phyloP scores from a whole-genome alignment of 345 rosid species.

The Syzygium oleosum region DNA sequence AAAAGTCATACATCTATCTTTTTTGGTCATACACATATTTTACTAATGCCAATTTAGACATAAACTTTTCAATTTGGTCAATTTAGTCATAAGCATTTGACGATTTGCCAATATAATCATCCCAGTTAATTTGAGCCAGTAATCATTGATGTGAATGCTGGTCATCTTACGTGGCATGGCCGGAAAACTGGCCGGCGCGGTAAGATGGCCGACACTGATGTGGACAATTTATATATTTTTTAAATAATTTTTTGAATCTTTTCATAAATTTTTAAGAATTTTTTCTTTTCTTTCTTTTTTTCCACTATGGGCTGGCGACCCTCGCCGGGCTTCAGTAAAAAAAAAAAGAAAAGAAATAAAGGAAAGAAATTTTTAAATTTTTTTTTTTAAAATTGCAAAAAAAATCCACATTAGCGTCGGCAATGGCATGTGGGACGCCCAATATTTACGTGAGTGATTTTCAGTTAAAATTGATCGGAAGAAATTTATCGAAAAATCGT shows the following conservation, averaged over 20 bases:
- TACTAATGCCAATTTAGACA: not conserved
- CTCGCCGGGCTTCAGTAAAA: not conserved
- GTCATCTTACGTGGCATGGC: not conserved
- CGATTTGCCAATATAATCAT: too few species aligned
- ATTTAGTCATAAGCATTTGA: not conserved
- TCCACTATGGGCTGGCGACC: not conserved
- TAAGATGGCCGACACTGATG: not conserved
- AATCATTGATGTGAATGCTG: not conserved
- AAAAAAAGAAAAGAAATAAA: too few species aligned
- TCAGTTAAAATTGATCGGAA: not conserved
- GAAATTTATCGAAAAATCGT: not conserved
- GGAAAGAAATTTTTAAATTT: too few species aligned
- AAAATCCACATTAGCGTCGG: accelerated
- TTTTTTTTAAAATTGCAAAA: too few species aligned
- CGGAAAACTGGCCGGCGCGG: too few species aligned
- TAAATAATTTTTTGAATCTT: too few species aligned
- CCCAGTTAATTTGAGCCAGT: accelerated
- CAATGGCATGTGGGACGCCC: not conserved
- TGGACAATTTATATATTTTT: not conserved
- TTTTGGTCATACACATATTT: too few species aligned
- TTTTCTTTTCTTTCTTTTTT: too few species aligned
- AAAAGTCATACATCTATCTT: not conserved
- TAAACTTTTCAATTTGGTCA: not conserved
- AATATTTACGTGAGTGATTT: accelerated
- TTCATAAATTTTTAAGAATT: too few species aligned